Conservation (phyloP, 352 stramenopile genomes). For the Phytopythium delawarense region DNA sequence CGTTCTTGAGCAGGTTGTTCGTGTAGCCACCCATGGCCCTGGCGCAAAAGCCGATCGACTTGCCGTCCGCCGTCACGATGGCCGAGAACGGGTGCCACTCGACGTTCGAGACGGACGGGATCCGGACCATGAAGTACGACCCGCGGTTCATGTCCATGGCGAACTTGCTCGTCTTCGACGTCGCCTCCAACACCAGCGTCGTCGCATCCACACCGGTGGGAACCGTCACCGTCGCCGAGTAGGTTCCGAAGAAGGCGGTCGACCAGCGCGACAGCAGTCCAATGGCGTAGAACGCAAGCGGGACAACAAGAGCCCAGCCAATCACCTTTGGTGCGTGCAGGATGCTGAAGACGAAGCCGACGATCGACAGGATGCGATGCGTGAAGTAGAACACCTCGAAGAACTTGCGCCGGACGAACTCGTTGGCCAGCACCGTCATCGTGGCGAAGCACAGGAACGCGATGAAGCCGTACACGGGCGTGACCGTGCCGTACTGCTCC, state of each 20-base stretch:
- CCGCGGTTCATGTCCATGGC: slow-evolving; percentile 50
- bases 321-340: slow-evolving; percentile 60
- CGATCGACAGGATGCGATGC: slow-evolving; percentile 65
- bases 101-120: slow-evolving; percentile 54
- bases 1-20: slow-evolving; percentile 38
- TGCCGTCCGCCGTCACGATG: slow-evolving; percentile 61
- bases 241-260: slow-evolving; percentile 36
- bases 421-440: slow-evolving; percentile 50
- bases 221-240: slow-evolving; percentile 40
- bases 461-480: slow-evolving; percentile 57
- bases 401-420: slow-evolving; percentile 59
- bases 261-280: slow-evolving; percentile 52
- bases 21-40: slow-evolving; percentile 63
- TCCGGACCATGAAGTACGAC: slow-evolving; percentile 75
- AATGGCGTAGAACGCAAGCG: slow-evolving; percentile 57
- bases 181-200: slow-evolving; percentile 53
- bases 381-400: slow-evolving; percentile 79
- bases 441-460: slow-evolving; percentile 52
- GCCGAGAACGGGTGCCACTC: slow-evolving; percentile 85
- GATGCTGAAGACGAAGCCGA: slow-evolving; percentile 75
- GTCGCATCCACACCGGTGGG: slow-evolving; percentile 35
- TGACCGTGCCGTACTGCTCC: slow-evolving; percentile 50
- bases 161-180: slow-evolving; percentile 50
- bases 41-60: slow-evolving; percentile 79
- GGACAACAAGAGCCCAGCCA: slow-evolving; percentile 47